These are phyloP conservation scores for Hypoxylon sp. DNA, from an alignment of 2,329 filamentous ascomycete genomes.

Conservation along the genomic window DNA sequence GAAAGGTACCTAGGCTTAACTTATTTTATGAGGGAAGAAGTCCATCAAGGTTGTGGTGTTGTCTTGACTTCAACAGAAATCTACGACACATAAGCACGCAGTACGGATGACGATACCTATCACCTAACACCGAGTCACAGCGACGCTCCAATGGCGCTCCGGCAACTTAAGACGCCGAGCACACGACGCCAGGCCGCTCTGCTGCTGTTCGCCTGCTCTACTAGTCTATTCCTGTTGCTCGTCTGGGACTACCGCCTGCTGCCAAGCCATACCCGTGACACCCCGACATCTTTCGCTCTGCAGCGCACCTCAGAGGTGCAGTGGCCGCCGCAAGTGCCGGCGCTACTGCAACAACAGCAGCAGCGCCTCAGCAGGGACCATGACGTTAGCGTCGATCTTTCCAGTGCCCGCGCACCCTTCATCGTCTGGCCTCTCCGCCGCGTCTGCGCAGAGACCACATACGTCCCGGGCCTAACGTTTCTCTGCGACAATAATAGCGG, in stretches of 20 bases:
- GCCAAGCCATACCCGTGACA: conserved; percentile 9
- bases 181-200: conserved; percentile 12
- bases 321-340: not conserved
- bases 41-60: not conserved
- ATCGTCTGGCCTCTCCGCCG: conserved; percentile 59
- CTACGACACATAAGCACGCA: not conserved
- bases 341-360: conserved; percentile 12
- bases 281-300: conserved; percentile 4
- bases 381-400: conserved; percentile 50
- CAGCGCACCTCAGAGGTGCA: not conserved
- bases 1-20: not conserved
- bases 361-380: not conserved
- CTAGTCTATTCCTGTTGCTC: conserved; percentile 17
- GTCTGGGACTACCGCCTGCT: conserved; percentile 5
- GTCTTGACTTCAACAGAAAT: not conserved
- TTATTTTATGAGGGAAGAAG: not conserved
- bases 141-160: conserved; percentile 20
- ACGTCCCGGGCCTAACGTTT: conserved; percentile 58
- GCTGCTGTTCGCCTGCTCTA: conserved; percentile 12
- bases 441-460: conserved; percentile 58
- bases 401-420: conserved; percentile 56
- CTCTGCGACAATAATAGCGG: conserved; percentile 65
- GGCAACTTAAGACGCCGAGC: conserved; percentile 5
- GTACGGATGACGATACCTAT: conserved; percentile 17
- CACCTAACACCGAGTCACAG: not conserved